These are phyloP conservation scores for Acrodontium crateriforme DNA, from an alignment of 2,329 filamentous ascomycete species.

Conservation along the genomic window DNA sequence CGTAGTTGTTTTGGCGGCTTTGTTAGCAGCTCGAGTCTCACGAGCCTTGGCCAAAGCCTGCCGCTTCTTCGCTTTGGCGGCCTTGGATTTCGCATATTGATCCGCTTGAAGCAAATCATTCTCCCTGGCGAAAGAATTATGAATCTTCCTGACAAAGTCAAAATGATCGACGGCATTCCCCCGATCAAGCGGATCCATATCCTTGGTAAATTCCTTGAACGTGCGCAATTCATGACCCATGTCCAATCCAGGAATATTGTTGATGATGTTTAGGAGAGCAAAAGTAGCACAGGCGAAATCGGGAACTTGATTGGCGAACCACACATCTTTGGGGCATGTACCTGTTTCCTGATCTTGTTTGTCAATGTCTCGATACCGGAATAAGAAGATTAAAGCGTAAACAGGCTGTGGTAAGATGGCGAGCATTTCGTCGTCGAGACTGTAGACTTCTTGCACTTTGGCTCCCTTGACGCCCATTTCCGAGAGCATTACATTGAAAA, in stretches of 20 bases:
- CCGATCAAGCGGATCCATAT: slow-evolving; percentile 56
- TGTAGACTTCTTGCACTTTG: slow-evolving; percentile 63
- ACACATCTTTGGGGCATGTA: slow-evolving; percentile 52
- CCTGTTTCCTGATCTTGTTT: slow-evolving; percentile 34
- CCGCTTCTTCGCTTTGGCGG: slow-evolving; percentile 23
- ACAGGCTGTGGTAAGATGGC: slow-evolving; percentile 54
- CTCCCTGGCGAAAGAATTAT: slow-evolving; percentile 78
- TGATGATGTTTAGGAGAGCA: slow-evolving; percentile 81
- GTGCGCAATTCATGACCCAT: slow-evolving; percentile 55
- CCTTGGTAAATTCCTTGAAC: slow-evolving; percentile 60
- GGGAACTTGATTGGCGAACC: slow-evolving; percentile 90
- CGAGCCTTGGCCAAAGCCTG: slow-evolving; percentile 15
- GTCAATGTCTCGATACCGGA: slow-evolving; percentile 48
- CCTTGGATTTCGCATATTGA: slow-evolving; percentile 45
- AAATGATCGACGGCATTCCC: slow-evolving; percentile 65
- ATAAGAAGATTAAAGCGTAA: slow-evolving; percentile 81
- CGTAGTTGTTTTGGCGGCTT: slow-evolving; percentile 8
- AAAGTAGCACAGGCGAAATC: slow-evolving; percentile 85
- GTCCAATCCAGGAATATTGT: slow-evolving; percentile 57
- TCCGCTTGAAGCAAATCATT: slow-evolving; percentile 65
- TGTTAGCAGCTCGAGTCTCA: slow-evolving; percentile 16
- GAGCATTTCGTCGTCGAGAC: slow-evolving; percentile 53
- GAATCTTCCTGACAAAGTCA: slow-evolving; percentile 61
- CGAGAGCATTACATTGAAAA: slow-evolving; percentile 74
- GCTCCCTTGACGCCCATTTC: slow-evolving; percentile 63